A percentile compares a stretch with the other conserved stretches of the same genome.
Evolutionary conservation across 768 basidiomycete genomes (phyloP).

Genomic region (Rhizopogon roseolus): DNA sequence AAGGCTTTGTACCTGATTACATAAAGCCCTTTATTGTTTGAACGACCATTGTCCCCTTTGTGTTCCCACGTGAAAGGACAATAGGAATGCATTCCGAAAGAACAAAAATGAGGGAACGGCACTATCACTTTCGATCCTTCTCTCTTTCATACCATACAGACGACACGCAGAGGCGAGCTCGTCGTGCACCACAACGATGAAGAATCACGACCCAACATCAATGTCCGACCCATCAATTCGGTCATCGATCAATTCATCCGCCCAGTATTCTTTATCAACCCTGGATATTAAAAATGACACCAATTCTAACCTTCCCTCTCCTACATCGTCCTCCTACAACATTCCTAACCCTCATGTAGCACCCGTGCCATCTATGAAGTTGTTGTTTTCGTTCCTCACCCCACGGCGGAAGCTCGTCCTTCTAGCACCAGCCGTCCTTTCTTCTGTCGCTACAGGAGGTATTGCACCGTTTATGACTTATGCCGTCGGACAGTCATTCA

Average conservation of each 20-base stretch:
- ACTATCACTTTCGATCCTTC: constrained; percentile 5
- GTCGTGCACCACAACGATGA: constrained; percentile 28
- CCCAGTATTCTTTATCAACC: constrained; percentile 10
- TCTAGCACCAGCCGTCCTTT: constrained; percentile 57
- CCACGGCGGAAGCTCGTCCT: constrained; percentile 49
- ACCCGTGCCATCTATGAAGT: constrained; percentile 49
- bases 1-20: constrained; percentile 12
- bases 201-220: constrained; percentile 20
- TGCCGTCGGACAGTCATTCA: constrained; percentile 73
- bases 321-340: constrained; percentile 10
- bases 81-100: constrained; percentile 9
- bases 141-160: constrained; percentile 9
- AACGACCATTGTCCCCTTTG: constrained; percentile 16
- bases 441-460: constrained; percentile 61
- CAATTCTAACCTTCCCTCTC: constrained; percentile 3
- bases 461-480: constrained; percentile 85
- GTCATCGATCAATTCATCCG: constrained; percentile 6
- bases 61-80: constrained; percentile 15
- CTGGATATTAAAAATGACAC: constrained; percentile 14
- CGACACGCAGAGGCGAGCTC: constrained; percentile 7
- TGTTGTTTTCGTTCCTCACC: constrained; percentile 65
- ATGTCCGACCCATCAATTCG: constrained; percentile 16
- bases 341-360: constrained; percentile 19
- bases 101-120: constrained; percentile 17
- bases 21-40: constrained; percentile 3